Base-by-base conservation (phyloP, 2,329 filamentous ascomycete species). In the Tolypocladium tundrense region DNA sequence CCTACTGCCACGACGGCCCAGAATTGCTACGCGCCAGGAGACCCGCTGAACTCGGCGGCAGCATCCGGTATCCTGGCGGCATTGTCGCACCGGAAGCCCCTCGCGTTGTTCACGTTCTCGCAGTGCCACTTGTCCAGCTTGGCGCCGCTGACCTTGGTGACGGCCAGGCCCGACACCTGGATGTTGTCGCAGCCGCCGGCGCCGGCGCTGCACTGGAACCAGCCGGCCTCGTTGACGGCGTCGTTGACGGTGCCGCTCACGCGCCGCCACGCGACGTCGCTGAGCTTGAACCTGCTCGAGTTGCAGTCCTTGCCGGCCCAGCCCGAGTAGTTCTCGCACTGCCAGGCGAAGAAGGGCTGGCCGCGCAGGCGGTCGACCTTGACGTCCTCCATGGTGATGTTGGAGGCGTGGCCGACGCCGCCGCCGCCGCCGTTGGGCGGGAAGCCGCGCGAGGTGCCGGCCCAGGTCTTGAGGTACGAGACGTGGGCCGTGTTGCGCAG, bases 381-480 rank as follows among this genome's bases (percentile, higher is more conserved):
- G 52, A 72, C 60, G 53, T 71, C 67, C 51, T 72, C 68, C 33
- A 73, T 65, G 14, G 61, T 60, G 8, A 73, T 67, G 62, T 69
- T 68, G 31, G 61, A 57, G 4, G 68, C 70, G 50, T 63, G 73
- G 11, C 81, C 81, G 0, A 77, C 64, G 3, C 82, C 82, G 19
- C 79, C 82, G 13, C 81, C 81, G 2, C 81, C 82, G 19, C 82
- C 81, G 61, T 86, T 85, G 1, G 81, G 81, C 1, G 79, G 79
- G 55, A 75, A 79, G 21, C 79, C 77, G 35, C 73, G 72, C 41
- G 73, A 73, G 11, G 77, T 68, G 21, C 79, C 80, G 0, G 79
- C 80, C 82, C 82, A 85, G 0, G 81, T 84, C 70, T 85, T 85
- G 59, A 84, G 66, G 61, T 82, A 81, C n/a, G 72, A 73, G 1